These are phyloP conservation scores for Geotrichum histeridarum DNA, from an alignment of 1,139 yeast genomes.

Conservation along the genomic window DNA sequence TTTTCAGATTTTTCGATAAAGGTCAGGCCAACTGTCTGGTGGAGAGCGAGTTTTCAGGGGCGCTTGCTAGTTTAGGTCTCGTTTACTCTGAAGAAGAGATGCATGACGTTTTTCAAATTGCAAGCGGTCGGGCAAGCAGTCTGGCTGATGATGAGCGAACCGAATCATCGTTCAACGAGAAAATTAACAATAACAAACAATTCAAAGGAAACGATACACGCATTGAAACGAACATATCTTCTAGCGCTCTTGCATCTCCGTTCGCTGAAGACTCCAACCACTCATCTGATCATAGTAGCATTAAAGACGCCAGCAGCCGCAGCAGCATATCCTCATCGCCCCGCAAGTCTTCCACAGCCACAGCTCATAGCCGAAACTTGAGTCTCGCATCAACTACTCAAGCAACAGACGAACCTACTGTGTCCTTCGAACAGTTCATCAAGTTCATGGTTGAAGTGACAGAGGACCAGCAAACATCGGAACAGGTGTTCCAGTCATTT, in stretches of 20 bases:
- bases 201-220: background rate
- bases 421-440: constrained; percentile 40
- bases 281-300: constrained; percentile 1
- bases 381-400: background rate
- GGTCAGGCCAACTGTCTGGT: constrained; percentile 35
- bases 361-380: constrained; percentile 3
- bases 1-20: constrained; percentile 42
- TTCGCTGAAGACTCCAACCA: background rate
- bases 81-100: constrained; percentile 38
- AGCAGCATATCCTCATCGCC: background rate
- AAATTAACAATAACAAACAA: background rate
- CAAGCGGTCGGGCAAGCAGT: constrained; percentile 19
- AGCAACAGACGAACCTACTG: constrained; percentile 21
- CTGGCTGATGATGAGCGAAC: background rate
- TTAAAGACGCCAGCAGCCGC: background rate
- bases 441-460: constrained; percentile 40
- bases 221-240: background rate
- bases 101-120: constrained; percentile 37
- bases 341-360: background rate
- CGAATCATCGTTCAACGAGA: background rate
- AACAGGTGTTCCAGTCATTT: constrained; percentile 40
- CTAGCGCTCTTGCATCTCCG: background rate
- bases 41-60: constrained; percentile 40
- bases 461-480: constrained; percentile 41
- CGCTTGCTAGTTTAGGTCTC: constrained; percentile 40